Evolutionary conservation across 2,329 filamentous ascomycete species (phyloP).

Genomic region (Rutstroemia sydowiana): DNA sequence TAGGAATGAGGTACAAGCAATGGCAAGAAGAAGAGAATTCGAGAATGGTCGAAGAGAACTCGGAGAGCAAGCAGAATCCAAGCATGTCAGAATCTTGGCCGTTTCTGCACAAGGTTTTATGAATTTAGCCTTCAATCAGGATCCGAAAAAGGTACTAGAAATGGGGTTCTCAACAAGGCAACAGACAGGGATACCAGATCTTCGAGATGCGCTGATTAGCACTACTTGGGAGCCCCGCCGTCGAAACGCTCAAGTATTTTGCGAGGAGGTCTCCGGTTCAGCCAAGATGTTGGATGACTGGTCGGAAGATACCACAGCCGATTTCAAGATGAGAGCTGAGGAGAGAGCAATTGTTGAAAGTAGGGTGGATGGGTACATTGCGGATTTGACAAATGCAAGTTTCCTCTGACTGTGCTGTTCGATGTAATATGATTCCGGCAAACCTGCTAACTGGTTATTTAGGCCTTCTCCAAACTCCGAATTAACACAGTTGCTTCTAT

Average conservation of each 20-base stretch:
- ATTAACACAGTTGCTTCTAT: too few species aligned
- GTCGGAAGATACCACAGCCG: constrained; percentile 9
- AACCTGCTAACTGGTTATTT: too few species aligned
- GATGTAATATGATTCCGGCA: too few species aligned
- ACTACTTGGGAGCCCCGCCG: constrained; percentile 12
- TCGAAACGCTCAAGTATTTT: constrained; percentile 10
- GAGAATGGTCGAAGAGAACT: constrained; percentile 9
- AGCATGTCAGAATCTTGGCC: constrained; percentile 9
- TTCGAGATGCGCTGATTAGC: constrained; percentile 12
- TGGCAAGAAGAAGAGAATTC: constrained; percentile 9
- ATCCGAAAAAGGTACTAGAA: background rate
- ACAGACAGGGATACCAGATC: constrained; percentile 12
- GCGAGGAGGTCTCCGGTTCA: constrained; percentile 12
- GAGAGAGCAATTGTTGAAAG: constrained; percentile 1
- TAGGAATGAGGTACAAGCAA: constrained; percentile 4
- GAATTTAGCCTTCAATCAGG: background rate
- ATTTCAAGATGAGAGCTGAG: constrained; percentile 9
- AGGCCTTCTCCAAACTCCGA: too few species aligned
- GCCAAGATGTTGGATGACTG: constrained; percentile 6
- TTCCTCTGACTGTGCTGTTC: too few species aligned
- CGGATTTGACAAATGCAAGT: too few species aligned
- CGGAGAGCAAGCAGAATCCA: background rate
- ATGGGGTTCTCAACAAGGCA: constrained; percentile 10
- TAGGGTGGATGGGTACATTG: too few species aligned
- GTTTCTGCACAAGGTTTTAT: constrained; percentile 12